phyloP scores from a whole-genome alignment of 2,329 filamentous ascomycete genomes.

The Fusarium albosuccineum region DNA sequence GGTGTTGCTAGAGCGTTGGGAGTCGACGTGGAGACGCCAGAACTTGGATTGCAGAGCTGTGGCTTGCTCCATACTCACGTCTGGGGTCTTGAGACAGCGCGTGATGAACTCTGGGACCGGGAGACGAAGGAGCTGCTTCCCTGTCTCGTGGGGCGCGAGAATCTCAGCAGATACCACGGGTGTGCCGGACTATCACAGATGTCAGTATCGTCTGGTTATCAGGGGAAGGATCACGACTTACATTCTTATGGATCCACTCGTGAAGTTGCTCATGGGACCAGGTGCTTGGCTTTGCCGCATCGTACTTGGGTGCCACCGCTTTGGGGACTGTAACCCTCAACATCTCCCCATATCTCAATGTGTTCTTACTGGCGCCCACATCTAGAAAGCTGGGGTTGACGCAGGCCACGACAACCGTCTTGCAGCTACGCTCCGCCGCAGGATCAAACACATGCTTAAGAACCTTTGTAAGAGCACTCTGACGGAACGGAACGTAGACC shows the following conservation, averaged over 20 bases:
- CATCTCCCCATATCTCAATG: constrained; percentile 63
- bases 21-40: constrained; percentile 59
- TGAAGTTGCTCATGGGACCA: constrained; percentile 57
- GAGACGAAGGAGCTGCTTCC: constrained; percentile 57
- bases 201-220: constrained; percentile 2
- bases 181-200: constrained; percentile 52
- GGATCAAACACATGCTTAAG: constrained; percentile 65
- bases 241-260: constrained; percentile 57
- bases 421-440: constrained; percentile 52
- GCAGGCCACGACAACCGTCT: constrained; percentile 61
- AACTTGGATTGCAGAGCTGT: constrained; percentile 57
- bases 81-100: constrained; percentile 55
- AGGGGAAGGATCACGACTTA: constrained; percentile 42
- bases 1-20: constrained; percentile 36
- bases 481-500: constrained; percentile 60
- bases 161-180: constrained; percentile 50
- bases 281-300: constrained; percentile 50
- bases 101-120: constrained; percentile 55
- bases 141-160: constrained; percentile 57
- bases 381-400: constrained; percentile 62
- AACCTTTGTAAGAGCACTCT: constrained; percentile 61
- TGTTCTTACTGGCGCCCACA: constrained; percentile 60
- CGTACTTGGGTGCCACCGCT: constrained; percentile 37
- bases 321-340: constrained; percentile 55
- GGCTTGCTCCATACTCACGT: constrained; percentile 55